These are phyloP conservation scores for Metrosideros polymorpha DNA, from an alignment of 441 rosid species.

Conservation along the genomic window DNA sequence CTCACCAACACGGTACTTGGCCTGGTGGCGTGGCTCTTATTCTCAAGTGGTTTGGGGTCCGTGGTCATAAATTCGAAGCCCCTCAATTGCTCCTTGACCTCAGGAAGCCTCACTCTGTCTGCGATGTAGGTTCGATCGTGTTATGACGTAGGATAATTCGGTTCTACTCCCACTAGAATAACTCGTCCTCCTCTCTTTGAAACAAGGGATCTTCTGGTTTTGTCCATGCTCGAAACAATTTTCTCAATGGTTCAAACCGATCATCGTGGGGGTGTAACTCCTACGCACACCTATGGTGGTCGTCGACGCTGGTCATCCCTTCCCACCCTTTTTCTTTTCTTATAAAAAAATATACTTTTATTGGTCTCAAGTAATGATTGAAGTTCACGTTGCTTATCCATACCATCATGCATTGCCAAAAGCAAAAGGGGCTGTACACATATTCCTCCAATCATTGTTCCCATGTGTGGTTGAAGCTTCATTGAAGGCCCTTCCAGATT, in stretches of 20 bases:
- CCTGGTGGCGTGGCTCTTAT: neutral
- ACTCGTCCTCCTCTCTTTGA: too few species aligned
- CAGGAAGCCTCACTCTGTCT: neutral
- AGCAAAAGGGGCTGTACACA: neutral
- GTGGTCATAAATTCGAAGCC: neutral
- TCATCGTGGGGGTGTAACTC: neutral
- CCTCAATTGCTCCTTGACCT: neutral
- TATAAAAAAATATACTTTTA: neutral
- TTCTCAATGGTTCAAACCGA: neutral
- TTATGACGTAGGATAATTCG: neutral
- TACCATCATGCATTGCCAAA: neutral
- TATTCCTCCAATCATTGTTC: neutral
- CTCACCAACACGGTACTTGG: neutral
- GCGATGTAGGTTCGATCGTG: neutral
- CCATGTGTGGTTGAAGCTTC: neutral
- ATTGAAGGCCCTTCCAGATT: neutral
- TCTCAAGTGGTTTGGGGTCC: neutral
- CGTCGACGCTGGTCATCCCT: rapidly evolving
- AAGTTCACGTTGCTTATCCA: neutral
- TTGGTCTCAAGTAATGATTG: neutral
- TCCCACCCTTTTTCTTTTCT: neutral
- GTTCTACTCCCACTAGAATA: neutral
- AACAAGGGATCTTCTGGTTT: too few species aligned
- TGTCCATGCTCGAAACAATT: too few species aligned
- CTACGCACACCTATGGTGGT: neutral